Evolutionary conservation across 2,329 filamentous ascomycete species (phyloP), one percentile per base, ranked within the genome.

Genomic region (Westerdykella sp.): DNA sequence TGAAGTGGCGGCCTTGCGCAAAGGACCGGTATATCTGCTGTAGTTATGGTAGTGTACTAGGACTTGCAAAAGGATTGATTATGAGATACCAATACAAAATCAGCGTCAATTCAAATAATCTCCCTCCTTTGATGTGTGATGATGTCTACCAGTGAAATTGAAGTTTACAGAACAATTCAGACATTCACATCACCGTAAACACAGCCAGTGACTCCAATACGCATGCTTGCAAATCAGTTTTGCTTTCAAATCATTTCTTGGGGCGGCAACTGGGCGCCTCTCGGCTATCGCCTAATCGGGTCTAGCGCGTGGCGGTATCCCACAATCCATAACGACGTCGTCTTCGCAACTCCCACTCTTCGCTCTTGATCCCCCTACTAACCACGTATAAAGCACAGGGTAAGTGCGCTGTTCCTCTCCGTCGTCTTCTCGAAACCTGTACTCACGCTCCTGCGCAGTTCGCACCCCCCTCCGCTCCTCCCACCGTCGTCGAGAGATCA

Each of bases 371-470:
- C 47, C 42, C 47, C 37, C 37, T 30, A 38, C 50, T 39, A 43
- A 54, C 49, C 53, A 56, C 53, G 53, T 53, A 53, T 53, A 59
- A 60, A 49, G 52, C 25, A 52, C 49, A 58, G 55, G 58, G 59
- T 60, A 60, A 56, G 59, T 34, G 38, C 30, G n/a, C n/a, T 12
- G 22, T 16, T 31, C 23, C 14, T 32, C 14, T 36, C 25, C 10
- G 12, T 28, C 37, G 28, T 14, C 12, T 12, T 22, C 32, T 37
- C 37, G 21, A 6, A 18, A 16, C 21, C 18, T 30, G 7, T 39
- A 43, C 31, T 39, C 42, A 22, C 14, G 5, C 14, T 37, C 23
- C 11, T 9, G 25, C 9, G 25, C 25, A 28, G 25, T 28, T 12
- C 25, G 25, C 25, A 28, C 2, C 25, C 11, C 25, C 11, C 25